These are phyloP conservation scores for Fusarium nygamai DNA, from an alignment of 2,329 filamentous ascomycete species.

Conservation along the genomic window DNA sequence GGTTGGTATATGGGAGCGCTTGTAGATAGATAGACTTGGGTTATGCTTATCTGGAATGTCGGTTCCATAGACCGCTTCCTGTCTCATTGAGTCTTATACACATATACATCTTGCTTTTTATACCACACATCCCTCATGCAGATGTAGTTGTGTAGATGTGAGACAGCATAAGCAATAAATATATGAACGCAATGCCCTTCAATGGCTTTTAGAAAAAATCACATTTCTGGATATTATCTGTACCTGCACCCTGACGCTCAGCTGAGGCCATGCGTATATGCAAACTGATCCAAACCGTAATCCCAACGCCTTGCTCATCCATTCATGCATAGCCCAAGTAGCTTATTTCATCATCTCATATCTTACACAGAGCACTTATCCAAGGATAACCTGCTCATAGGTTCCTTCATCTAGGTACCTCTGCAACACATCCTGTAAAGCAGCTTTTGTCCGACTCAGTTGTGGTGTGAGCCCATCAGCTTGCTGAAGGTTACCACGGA, in stretches of 20 bases:
- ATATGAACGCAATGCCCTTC: not conserved
- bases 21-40: conserved; percentile 37
- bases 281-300: not conserved
- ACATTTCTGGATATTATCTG: not conserved
- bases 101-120: conserved; percentile 27
- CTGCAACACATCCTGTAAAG: conserved; percentile 60
- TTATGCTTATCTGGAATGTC: conserved; percentile 14
- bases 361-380: conserved; percentile 29
- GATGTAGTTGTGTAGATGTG: conserved; percentile 18
- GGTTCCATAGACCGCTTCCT: conserved; percentile 8
- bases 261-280: not conserved
- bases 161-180: not conserved
- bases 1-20: conserved; percentile 3
- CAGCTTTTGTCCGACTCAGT: conserved; percentile 58
- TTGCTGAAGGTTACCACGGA: conserved; percentile 63
- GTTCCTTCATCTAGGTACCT: conserved; percentile 55
- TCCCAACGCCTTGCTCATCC: conserved; percentile 17
- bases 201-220: not conserved
- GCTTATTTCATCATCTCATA: conserved; percentile 13
- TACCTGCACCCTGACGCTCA: not conserved
- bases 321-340: not conserved
- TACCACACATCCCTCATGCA: conserved; percentile 28
- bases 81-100: conserved; percentile 27
- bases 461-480: conserved; percentile 62
- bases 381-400: conserved; percentile 61